Base-by-base conservation (phyloP, 2,329 filamentous ascomycete species). In the Cercospora sp. region DNA sequence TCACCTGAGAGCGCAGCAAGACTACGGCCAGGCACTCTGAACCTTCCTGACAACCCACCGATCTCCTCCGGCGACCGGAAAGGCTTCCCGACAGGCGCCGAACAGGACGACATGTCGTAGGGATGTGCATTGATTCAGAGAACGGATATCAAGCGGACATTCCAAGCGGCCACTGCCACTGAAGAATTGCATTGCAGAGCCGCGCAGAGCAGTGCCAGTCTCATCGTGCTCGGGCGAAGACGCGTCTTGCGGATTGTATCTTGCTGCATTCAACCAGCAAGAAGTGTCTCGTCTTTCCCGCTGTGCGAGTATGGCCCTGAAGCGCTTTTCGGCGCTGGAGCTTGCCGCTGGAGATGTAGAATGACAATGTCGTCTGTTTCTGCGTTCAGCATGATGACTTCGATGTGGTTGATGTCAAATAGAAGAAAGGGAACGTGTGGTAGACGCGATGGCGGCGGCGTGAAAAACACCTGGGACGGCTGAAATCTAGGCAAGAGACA, bases 51-150 rank as follows among this genome's bases (percentile, higher is more conserved):
- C 58, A 13, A 36, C 18, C 20, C 31, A 40, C 58, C 58, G 58
- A 36, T 60, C 58, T 60, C 31, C 58, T 60, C 58, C 31, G 58
- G 36, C 58, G 5, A 26, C 18, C 58, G 58, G 58, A 40, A 31
- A 13, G 58, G 36, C 31, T 26, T 60, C 20, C 28, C 58, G 31
- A 20, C 31, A 23, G 31, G 36, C 58, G 58, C 58, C 33, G 58
- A 42, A 60, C 48, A 28, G 12, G 48, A 53, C 10, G 48, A 53
- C 18, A 53, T 53, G 48, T 53, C 2, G 12, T 53, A 0, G 36
- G 12, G 13, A 5, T 18, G 20, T 36, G 3, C 5, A 13, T 36
- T 13, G 31, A 36, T 3, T 3, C 31, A 36, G 48, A 53, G 48
- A 26, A 53, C 10, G 48, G 48, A 53, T 26, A 40, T 40, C 36